phyloP scores from a whole-genome alignment of 2,329 filamentous ascomycete genomes.

The Raffaelea deltoideospora region DNA sequence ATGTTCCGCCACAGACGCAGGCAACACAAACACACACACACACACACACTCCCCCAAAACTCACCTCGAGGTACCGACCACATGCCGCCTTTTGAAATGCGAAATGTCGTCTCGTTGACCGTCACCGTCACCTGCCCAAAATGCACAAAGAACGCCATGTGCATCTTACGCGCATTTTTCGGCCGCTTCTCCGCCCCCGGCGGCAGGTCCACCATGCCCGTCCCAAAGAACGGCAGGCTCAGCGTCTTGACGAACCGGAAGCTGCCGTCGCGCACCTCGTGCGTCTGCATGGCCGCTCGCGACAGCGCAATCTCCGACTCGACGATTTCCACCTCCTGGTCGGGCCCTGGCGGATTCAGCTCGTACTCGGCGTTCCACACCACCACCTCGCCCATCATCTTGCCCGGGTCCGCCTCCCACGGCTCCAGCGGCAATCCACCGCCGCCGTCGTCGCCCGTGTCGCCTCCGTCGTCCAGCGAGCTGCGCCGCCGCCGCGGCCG shows the following conservation, averaged over 20 bases:
- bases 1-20: background rate
- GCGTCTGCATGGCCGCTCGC: constrained; percentile 38
- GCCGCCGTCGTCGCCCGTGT: constrained; percentile 18
- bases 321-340: constrained; percentile 37
- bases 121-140: constrained; percentile 68
- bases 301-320: constrained; percentile 43
- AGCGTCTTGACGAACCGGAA: constrained; percentile 87
- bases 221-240: constrained; percentile 71
- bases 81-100: constrained; percentile 73
- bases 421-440: constrained; percentile 40
- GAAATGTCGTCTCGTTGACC: constrained; percentile 61
- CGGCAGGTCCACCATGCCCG: constrained; percentile 78
- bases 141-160: constrained; percentile 90
- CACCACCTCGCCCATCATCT: constrained; percentile 46
- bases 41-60: constrained; percentile 16
- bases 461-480: constrained; percentile 18
- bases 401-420: constrained; percentile 56
- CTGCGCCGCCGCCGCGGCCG: constrained; percentile 2
- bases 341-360: constrained; percentile 32
- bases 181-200: constrained; percentile 69
- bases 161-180: constrained; percentile 92
- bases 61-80: constrained; percentile 92
- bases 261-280: constrained; percentile 45
- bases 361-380: constrained; percentile 48
- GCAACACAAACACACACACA: background rate